A percentile compares a stretch with the other conserved stretches of the same genome.
Evolutionary conservation across 495 filamentous ascomycete genomes (phyloP).

Genomic region (Penicillium soppii): DNA sequence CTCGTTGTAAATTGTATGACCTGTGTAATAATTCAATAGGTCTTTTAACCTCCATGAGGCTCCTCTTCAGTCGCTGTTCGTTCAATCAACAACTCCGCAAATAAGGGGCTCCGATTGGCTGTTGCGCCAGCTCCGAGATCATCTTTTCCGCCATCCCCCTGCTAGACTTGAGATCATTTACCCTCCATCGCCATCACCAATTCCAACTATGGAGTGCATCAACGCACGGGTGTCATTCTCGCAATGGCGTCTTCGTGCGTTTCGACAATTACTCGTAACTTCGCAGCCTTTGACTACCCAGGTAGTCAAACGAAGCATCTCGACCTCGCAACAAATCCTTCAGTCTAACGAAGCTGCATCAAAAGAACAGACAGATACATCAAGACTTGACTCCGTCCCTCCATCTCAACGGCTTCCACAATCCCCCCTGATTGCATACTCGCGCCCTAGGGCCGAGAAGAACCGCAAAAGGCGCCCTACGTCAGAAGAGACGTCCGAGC

Average conservation of each 20-base stretch:
- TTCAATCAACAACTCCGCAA: constrained; percentile 13
- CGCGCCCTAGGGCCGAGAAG: constrained; percentile 12
- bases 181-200: neutral
- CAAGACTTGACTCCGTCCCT: neutral
- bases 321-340: constrained; percentile 4
- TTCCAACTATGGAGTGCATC: constrained; percentile 30
- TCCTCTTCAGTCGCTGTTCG: neutral
- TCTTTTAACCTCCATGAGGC: neutral
- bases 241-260: constrained; percentile 36
- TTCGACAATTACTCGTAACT: constrained; percentile 23
- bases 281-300: neutral
- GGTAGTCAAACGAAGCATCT: constrained; percentile 4
- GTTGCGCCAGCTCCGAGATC: constrained; percentile 6
- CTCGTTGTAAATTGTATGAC: no score
- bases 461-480: constrained; percentile 28
- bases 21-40: neutral
- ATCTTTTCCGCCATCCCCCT: constrained; percentile 6
- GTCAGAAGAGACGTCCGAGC: constrained; percentile 42
- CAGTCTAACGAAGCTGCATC: constrained; percentile 5
- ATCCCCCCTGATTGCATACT: constrained; percentile 34
- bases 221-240: constrained; percentile 27
- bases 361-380: neutral
- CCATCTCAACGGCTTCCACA: constrained; percentile 42
- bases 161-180: neutral
- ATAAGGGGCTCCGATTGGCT: constrained; percentile 22